These are phyloP conservation scores for Pterocarpus santalinus DNA, from an alignment of 306 rosid genomes.

Conservation along the genomic window DNA sequence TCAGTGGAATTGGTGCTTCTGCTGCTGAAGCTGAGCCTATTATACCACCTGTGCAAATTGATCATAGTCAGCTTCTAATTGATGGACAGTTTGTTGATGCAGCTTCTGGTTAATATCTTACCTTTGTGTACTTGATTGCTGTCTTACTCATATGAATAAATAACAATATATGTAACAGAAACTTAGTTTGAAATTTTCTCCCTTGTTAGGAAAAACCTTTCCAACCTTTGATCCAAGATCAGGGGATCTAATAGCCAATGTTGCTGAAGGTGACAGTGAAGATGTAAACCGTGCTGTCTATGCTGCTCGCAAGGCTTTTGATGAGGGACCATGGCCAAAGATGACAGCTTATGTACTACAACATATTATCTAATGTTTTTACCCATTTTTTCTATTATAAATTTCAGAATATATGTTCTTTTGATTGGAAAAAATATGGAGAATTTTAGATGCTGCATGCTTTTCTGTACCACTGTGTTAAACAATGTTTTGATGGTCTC, in stretches of 20 bases:
- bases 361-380: background rate
- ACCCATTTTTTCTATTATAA: background rate
- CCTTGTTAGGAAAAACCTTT: conserved; percentile 71
- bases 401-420: background rate
- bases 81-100: conserved; percentile 80
- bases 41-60: conserved; percentile 59
- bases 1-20: conserved; percentile 56
- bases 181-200: background rate
- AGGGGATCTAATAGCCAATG: conserved; percentile 69
- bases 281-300: conserved; percentile 73
- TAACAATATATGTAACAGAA: background rate
- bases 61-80: conserved; percentile 66
- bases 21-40: conserved; percentile 63
- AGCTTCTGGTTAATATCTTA: conserved; percentile 65
- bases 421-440: background rate
- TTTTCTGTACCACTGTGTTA: conserved; percentile 11
- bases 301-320: conserved; percentile 84
- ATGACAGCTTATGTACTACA: conserved; percentile 81
- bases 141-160: background rate
- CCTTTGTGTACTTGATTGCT: background rate
- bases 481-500: conserved; percentile 16
- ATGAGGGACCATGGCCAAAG: conserved; percentile 89
- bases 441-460: background rate
- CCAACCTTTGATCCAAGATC: conserved; percentile 78
- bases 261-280: conserved; percentile 75